Evolutionary conservation across 1,139 yeast genomes (phyloP).

Genomic region (Candida mesenterica): DNA sequence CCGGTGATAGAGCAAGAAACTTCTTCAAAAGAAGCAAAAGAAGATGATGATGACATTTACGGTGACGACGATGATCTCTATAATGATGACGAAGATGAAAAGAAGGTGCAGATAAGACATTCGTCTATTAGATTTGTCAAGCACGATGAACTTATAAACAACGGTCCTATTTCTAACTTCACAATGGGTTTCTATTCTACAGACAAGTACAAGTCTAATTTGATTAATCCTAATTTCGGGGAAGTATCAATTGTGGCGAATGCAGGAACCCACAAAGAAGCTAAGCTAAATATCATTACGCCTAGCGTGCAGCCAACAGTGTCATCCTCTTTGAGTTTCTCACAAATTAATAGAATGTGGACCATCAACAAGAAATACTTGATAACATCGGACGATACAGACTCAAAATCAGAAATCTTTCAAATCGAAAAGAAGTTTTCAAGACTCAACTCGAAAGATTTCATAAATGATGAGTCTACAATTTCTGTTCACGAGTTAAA

Average conservation of each 20-base stretch:
- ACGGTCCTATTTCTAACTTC: slow-evolving; percentile 76
- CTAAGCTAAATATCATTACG: slow-evolving; percentile 58
- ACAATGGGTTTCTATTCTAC: slow-evolving; percentile 63
- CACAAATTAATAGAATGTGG: slow-evolving; percentile 76
- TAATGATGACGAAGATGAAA: slow-evolving; percentile 18
- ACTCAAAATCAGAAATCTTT: slow-evolving; percentile 69
- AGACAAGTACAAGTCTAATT: slow-evolving; percentile 55
- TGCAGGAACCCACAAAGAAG: slow-evolving; percentile 59
- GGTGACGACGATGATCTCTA: slow-evolving; percentile 31
- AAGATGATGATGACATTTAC: slow-evolving; percentile 11
- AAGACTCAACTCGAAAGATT: slow-evolving; percentile 60
- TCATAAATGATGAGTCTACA: slow-evolving; percentile 63
- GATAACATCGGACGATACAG: slow-evolving; percentile 69
- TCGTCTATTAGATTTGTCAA: slow-evolving; percentile 38
- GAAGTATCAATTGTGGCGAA: slow-evolving; percentile 70
- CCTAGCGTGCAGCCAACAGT: slow-evolving; percentile 67
- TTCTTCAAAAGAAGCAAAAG: slow-evolving; percentile 6
- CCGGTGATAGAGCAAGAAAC: slow-evolving; percentile 1
- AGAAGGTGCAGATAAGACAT: slow-evolving; percentile 23
- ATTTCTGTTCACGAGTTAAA: slow-evolving; percentile 64
- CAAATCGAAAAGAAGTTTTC: slow-evolving; percentile 67
- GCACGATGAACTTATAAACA: slow-evolving; percentile 58
- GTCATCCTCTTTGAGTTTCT: slow-evolving; percentile 69
- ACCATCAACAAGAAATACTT: slow-evolving; percentile 57
- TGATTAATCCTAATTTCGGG: slow-evolving; percentile 63